A percentile compares a stretch with the other conserved stretches of the same genome.
phyloP scores from a whole-genome alignment of 441 rosid species.

The Dalechampia spathulata region DNA sequence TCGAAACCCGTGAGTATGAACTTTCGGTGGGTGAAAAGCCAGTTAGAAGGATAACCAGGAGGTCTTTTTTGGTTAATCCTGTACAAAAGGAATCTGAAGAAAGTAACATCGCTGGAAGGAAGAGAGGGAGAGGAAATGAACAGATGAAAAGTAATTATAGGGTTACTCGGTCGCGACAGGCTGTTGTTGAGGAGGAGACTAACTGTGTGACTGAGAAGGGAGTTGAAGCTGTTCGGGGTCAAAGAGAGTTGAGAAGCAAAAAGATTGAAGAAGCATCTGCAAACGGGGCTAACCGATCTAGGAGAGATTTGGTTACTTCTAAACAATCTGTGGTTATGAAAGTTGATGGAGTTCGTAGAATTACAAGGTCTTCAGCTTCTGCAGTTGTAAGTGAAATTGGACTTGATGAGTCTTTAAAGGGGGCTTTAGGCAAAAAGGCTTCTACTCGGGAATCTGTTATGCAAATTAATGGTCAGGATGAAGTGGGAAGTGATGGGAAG shows the following conservation, averaged over 20 bases:
- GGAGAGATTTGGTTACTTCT: constrained; percentile 8
- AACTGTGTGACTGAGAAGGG: not conserved
- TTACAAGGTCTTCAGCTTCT: constrained; percentile 16
- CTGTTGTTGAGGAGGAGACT: not conserved
- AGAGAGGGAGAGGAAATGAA: constrained; percentile 20
- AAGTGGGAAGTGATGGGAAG: constrained; percentile 7
- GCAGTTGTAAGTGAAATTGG: constrained; percentile 6
- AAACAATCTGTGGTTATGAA: constrained; percentile 1
- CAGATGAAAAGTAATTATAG: constrained; percentile 3
- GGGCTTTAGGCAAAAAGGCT: constrained; percentile 6
- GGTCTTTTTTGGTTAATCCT: not conserved
- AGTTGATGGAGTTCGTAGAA: constrained; percentile 8
- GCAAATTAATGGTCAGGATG: constrained; percentile 3
- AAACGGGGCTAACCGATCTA: constrained; percentile 15
- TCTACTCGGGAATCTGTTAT: constrained; percentile 18
- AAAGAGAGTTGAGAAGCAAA: not conserved
- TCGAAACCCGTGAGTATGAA: constrained; percentile 35
- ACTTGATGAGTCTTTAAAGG: constrained; percentile 11
- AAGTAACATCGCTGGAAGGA: constrained; percentile 15
- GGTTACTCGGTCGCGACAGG: constrained; percentile 19
- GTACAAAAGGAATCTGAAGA: not conserved
- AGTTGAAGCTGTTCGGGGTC: not conserved
- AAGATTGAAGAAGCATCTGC: constrained; percentile 13
- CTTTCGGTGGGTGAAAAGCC: constrained; percentile 10
- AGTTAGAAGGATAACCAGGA: constrained; percentile 9